These are phyloP conservation scores for Pogostemon cablin DNA, from an alignment of 257 asterid genomes.

Conservation along the genomic window DNA sequence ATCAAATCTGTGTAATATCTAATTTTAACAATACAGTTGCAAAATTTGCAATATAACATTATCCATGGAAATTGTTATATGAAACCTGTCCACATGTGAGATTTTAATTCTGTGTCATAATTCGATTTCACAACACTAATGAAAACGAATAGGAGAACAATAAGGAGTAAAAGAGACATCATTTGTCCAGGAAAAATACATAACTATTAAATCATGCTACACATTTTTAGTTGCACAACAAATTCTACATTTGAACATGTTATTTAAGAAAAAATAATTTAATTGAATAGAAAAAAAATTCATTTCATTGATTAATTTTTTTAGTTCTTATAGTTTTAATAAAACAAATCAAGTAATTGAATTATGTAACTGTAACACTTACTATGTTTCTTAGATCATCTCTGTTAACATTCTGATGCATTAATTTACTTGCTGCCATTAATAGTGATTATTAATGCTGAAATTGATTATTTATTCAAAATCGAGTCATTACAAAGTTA, in stretches of 20 bases:
- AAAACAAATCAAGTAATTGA: conserved; percentile 20
- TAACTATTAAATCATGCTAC: conserved; percentile 19
- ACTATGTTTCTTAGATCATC: conserved; percentile 22
- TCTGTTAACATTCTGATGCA: conserved; percentile 30
- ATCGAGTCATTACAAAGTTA: conserved; percentile 21
- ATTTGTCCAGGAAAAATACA: conserved; percentile 2
- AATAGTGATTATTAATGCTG: conserved; percentile 32
- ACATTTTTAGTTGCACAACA: not conserved
- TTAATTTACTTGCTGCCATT: conserved; percentile 18
- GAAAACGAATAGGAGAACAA: not conserved
- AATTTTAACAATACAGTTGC: not conserved
- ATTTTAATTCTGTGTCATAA: not conserved
- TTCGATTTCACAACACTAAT: not conserved
- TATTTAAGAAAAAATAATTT: not conserved
- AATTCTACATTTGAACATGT: not conserved
- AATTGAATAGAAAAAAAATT: not conserved
- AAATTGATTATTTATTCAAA: conserved; percentile 24
- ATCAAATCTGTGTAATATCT: not conserved
- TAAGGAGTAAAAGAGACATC: not conserved
- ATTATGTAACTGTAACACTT: conserved; percentile 31
- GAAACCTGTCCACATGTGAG: not conserved
- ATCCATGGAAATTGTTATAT: not conserved
- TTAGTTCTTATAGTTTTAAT: not conserved
- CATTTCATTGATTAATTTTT: conserved; percentile 3
- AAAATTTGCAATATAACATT: not conserved